Evolutionary conservation across 495 filamentous ascomycete genomes (phyloP).

Genomic region (Recurvomyces mirabilis): DNA sequence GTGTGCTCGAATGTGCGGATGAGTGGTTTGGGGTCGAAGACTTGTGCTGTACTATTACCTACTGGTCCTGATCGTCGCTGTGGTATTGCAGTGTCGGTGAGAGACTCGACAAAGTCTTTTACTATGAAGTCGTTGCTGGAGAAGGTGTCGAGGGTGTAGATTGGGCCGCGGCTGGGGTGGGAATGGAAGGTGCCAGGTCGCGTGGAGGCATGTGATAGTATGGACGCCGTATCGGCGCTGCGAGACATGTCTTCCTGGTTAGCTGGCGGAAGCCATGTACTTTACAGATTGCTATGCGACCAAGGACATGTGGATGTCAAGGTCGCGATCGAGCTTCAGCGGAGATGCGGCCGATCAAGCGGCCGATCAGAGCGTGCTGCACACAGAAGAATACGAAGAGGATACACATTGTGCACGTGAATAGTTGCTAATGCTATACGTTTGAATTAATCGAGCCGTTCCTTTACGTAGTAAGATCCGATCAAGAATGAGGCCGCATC

Average conservation of each 20-base stretch:
- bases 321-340: no score
- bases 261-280: no score
- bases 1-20: constrained; percentile 92
- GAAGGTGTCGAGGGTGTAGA: constrained; percentile 78
- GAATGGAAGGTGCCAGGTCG: constrained; percentile 8
- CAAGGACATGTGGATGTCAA: no score
- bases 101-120: constrained; percentile 87
- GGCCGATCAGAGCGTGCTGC: no score
- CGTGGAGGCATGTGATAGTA: constrained; percentile 10
- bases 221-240: constrained; percentile 15
- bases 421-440: no score
- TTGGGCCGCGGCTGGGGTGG: not conserved
- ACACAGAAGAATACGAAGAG: no score
- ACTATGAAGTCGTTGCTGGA: constrained; percentile 91
- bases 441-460: no score
- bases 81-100: constrained; percentile 74
- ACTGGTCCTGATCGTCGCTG: constrained; percentile 57
- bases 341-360: no score
- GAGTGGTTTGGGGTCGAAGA: constrained; percentile 94
- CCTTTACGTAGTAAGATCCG: no score
- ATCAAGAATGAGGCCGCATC: no score
- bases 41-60: constrained; percentile 27
- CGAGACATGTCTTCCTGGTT: not conserved
- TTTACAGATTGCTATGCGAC: no score
- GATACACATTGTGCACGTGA: no score